phyloP scores from a whole-genome alignment of 805 yeast species.

The Cyberlindnera suaveolens region DNA sequence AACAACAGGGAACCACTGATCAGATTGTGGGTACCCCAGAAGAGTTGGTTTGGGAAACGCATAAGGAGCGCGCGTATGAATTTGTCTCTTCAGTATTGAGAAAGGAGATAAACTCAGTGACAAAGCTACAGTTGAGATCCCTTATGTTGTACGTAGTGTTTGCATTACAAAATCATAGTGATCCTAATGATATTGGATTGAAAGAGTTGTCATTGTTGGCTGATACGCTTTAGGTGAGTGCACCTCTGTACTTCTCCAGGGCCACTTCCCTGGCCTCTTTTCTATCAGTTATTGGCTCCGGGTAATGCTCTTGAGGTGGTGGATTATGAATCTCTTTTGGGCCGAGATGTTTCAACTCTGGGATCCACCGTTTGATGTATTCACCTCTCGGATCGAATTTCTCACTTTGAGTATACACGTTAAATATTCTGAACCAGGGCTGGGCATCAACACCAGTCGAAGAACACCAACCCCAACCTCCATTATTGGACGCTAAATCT shows the following conservation, averaged over 20 bases:
- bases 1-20: neutral
- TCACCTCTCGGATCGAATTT: conserved; percentile 42
- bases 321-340: conserved; percentile 23
- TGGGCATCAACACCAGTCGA: conserved; percentile 50
- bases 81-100: neutral
- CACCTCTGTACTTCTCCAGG: conserved; percentile 34
- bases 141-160: neutral
- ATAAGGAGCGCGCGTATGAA: neutral
- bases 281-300: conserved; percentile 40
- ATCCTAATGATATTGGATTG: conserved; percentile 1
- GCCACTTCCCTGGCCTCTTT: conserved; percentile 36
- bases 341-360: conserved; percentile 31
- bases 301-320: conserved; percentile 27
- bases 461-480: conserved; percentile 54
- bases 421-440: conserved; percentile 51
- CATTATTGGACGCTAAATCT: conserved; percentile 48
- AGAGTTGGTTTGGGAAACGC: neutral
- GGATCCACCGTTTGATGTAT: conserved; percentile 44
- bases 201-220: conserved; percentile 5
- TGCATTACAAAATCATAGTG: neutral
- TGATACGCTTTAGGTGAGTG: conserved; percentile 10
- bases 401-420: conserved; percentile 44
- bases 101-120: neutral
- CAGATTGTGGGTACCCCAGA: neutral
- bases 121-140: neutral